Conservation (phyloP, 257 asterid genomes). For the Misopates orontium region DNA sequence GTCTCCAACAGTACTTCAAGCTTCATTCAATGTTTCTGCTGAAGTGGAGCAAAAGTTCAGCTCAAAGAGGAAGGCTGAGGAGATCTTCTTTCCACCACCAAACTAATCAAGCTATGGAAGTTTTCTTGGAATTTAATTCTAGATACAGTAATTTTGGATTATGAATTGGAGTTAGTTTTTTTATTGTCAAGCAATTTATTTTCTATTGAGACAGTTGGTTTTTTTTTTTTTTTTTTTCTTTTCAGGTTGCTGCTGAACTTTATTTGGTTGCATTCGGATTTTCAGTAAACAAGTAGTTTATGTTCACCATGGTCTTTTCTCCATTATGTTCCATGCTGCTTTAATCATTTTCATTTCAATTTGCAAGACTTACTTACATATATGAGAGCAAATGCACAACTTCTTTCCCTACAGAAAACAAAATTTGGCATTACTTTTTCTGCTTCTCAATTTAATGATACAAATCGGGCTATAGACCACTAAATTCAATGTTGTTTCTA, state of each 20-base stretch:
- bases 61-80: conserved; percentile 68
- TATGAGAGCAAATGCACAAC: too few species aligned
- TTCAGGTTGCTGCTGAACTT: too few species aligned
- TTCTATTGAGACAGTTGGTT: too few species aligned
- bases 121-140: background rate
- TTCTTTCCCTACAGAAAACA: too few species aligned
- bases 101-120: conserved; percentile 23
- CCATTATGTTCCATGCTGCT: background rate
- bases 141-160: background rate
- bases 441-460: too few species aligned
- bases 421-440: too few species aligned
- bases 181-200: background rate
- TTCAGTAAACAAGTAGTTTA: too few species aligned
- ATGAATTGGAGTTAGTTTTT: background rate
- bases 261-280: too few species aligned
- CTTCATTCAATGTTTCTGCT: conserved; percentile 50
- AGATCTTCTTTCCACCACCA: conserved; percentile 84
- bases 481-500: background rate
- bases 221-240: too few species aligned
- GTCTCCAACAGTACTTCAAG: conserved; percentile 63
- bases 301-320: too few species aligned
- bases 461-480: background rate
- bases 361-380: too few species aligned
- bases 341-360: background rate
- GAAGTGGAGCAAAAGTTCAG: conserved; percentile 69